phyloP scores from a whole-genome alignment of 2,329 filamentous ascomycete species.

The Trichoderma simmonsii region DNA sequence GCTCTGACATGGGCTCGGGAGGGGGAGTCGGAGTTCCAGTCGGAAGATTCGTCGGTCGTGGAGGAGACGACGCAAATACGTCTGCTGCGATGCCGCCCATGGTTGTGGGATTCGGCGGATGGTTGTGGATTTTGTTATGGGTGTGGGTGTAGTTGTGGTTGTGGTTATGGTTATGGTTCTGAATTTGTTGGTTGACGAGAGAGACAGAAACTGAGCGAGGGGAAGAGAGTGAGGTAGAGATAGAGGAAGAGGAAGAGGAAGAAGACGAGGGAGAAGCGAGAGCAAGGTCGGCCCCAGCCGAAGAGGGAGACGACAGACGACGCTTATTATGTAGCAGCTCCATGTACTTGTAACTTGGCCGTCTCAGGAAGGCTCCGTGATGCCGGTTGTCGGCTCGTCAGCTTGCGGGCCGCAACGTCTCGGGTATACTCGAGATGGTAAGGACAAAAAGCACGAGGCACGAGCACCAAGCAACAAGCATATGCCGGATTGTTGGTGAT shows the following conservation, averaged over 20 bases:
- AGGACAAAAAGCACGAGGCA: not conserved
- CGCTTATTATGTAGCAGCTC: slow-evolving; percentile 8
- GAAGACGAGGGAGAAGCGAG: not conserved
- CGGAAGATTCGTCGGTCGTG: not conserved
- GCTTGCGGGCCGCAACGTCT: slow-evolving; percentile 5
- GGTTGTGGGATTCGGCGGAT: not conserved
- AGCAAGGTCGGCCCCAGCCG: not conserved
- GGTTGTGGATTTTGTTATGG: not conserved
- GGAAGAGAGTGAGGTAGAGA: not conserved
- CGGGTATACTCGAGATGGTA: not conserved
- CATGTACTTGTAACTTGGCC: not conserved
- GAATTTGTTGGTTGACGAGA: not conserved
- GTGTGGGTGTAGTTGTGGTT: not conserved
- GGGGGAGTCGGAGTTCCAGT: slow-evolving; percentile 11
- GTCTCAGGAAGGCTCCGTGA: slow-evolving; percentile 10
- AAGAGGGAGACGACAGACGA: not conserved
- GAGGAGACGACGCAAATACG: slow-evolving; percentile 4
- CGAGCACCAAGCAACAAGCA: not conserved
- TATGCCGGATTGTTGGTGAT: slow-evolving; percentile 1
- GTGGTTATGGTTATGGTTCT: not conserved
- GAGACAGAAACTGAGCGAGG: not conserved
- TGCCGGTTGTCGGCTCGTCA: slow-evolving; percentile 14
- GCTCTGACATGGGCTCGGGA: slow-evolving; percentile 16
- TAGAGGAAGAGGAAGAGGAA: not conserved
- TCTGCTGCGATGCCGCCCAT: slow-evolving; percentile 10